Base-by-base conservation (phyloP, 257 asterid genomes). In the Osmanthus fragrans region DNA sequence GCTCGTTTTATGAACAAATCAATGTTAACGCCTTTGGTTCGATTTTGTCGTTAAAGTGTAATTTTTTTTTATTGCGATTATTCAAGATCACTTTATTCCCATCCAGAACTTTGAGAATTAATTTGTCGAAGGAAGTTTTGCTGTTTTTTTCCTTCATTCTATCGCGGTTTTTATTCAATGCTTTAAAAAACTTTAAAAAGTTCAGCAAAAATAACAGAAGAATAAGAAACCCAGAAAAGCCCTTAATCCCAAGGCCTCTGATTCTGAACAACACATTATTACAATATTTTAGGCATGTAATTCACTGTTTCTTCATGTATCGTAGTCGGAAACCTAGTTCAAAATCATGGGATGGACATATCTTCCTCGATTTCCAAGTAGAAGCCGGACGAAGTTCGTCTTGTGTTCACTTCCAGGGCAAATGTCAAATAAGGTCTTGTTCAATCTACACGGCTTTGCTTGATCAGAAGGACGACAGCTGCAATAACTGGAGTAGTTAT, bases 1-100 rank as follows among this genome's bases (percentile, higher is more conserved):
- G 94, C 94, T 80, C 95, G 89, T 73, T 93, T 93, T 72, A 72
- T 82, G 39, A 82, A 82, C 72, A 88, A 90, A 76, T 94, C 94
- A 0, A 80, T 92, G 40, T 64, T 92, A 32, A 92, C 90, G 34
- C 96, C 96, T 1, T 92, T 90, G 67, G 85, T 90, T 73, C 92
- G 86, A 86, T 29, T 76, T 45, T 40, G 21, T 25, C 5, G 6
- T 42, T 29, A 42, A 11, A 49, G 4, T 33, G 10, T 9, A 39
- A 33, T 67, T 70, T 10, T 70, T 10, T n/a, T 51, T 30, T 65
- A 65, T 76, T 71, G 68, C 64, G 5, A 12, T 18, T 42, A 32
- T 11, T 63, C 56, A 30, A 36, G 65, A 45, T 37, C 69, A 76
- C 8, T 56, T 56, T 40, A 30, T 72, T 67, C 15, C 39, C 34